Evolutionary conservation across 2,329 filamentous ascomycete species (phyloP).

Genomic region (Scedosporium apiospermum): DNA sequence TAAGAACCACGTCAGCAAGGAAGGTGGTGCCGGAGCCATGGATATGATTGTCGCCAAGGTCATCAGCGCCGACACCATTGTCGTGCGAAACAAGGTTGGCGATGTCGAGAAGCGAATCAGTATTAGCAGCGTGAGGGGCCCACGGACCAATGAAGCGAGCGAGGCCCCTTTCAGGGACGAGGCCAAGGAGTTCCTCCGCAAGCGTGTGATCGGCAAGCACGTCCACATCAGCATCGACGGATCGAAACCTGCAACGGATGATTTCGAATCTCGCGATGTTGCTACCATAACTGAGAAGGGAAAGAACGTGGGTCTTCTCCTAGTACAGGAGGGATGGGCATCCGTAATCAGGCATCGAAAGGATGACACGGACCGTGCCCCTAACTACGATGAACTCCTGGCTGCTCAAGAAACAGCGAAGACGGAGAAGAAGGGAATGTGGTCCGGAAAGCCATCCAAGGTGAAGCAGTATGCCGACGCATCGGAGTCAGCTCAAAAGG

Average conservation of each 20-base stretch:
- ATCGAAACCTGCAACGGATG: conserved; percentile 78
- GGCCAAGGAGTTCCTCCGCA: conserved; percentile 91
- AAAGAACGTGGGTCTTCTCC: conserved; percentile 73
- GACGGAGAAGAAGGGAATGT: conserved; percentile 86
- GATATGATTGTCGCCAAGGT: conserved; percentile 82
- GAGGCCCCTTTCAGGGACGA: conserved; percentile 85
- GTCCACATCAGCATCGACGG: conserved; percentile 85
- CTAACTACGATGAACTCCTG: conserved; percentile 85
- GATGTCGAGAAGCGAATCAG: conserved; percentile 77
- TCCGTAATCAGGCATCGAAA: conserved; percentile 92
- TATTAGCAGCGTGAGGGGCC: conserved; percentile 86
- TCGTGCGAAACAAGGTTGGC: conserved; percentile 75
- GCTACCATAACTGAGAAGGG: conserved; percentile 75
- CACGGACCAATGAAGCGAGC: conserved; percentile 77
- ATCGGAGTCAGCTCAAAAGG: conserved; percentile 87
- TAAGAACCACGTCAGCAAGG: conserved; percentile 67
- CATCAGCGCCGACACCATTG: conserved; percentile 79
- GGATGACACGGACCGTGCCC: conserved; percentile 87
- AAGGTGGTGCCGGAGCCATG: conserved; percentile 43
- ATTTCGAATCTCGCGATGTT: conserved; percentile 90
- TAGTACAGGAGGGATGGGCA: conserved; percentile 89
- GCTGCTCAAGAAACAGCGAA: conserved; percentile 75
- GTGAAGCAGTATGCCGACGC: conserved; percentile 77
- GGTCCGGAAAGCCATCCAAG: conserved; percentile 82
- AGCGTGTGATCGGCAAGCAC: conserved; percentile 91